These are phyloP conservation scores for Diospyros kaki DNA, from an alignment of 148 eudicot species.

Conservation along the genomic window DNA sequence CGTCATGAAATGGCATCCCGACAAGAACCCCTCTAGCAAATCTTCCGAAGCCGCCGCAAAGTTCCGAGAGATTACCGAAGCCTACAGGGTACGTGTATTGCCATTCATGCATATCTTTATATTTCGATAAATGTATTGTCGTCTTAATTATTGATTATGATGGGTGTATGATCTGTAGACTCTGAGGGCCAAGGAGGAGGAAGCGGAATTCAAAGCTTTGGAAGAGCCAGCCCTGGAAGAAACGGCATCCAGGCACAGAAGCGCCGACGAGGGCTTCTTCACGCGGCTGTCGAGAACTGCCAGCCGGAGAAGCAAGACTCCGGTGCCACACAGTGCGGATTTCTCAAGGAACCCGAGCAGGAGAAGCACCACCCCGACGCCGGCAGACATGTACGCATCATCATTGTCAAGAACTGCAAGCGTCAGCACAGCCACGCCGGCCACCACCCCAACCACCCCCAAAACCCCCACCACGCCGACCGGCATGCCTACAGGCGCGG, in stretches of 20 bases:
- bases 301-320: slow-evolving; percentile 49
- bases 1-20: slow-evolving; percentile 63
- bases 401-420: background rate
- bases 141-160: background rate
- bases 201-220: slow-evolving; percentile 13
- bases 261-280: slow-evolving; percentile 31
- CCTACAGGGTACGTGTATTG: slow-evolving; percentile 34
- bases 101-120: background rate
- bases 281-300: slow-evolving; percentile 36
- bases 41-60: slow-evolving; percentile 33
- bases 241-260: background rate
- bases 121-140: background rate
- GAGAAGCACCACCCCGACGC: slow-evolving; percentile 16
- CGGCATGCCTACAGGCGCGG: background rate
- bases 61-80: slow-evolving; percentile 35
- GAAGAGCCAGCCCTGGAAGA: slow-evolving; percentile 21
- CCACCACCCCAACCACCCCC: slow-evolving; percentile 3
- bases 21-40: slow-evolving; percentile 39
- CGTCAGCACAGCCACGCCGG: too few relatives aligned
- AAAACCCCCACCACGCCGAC: slow-evolving; percentile 17
- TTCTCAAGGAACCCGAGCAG: slow-evolving; percentile 31
- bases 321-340: slow-evolving; percentile 17
- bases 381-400: slow-evolving; percentile 11
- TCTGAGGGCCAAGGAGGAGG: slow-evolving; percentile 30
- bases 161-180: slow-evolving; percentile 15